phyloP scores from a whole-genome alignment of 176 grass and related monocot species.

The Oryza officinalis region DNA sequence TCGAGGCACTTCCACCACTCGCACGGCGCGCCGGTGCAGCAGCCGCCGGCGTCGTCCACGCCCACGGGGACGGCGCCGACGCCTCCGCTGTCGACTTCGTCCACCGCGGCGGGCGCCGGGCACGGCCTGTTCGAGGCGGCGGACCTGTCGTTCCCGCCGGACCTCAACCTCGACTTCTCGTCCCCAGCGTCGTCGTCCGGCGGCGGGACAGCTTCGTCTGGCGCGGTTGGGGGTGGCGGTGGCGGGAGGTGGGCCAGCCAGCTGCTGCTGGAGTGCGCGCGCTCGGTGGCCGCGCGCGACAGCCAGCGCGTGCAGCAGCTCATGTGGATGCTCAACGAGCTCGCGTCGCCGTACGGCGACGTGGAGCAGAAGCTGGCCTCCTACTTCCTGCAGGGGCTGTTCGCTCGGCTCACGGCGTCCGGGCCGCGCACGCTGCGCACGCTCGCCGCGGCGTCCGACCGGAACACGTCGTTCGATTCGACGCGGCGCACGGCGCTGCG shows the following conservation, averaged over 20 bases:
- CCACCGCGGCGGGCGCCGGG: slow-evolving; percentile 54
- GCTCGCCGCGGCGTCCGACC: slow-evolving; percentile 68
- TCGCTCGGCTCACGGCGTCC: slow-evolving; percentile 78
- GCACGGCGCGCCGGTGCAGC: slow-evolving; percentile 37
- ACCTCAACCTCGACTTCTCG: slow-evolving; percentile 95
- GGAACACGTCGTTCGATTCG: slow-evolving; percentile 87
- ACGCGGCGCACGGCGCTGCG: slow-evolving; percentile 82
- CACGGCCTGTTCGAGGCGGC: slow-evolving; percentile 73
- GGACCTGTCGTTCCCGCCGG: slow-evolving; percentile 79
- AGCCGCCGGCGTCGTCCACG: slow-evolving; percentile 54
- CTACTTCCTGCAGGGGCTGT: slow-evolving; percentile 87
- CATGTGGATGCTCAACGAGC: slow-evolving; percentile 99
- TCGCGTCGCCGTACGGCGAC: slow-evolving; percentile 93
- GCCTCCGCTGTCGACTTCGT: slow-evolving; percentile 60
- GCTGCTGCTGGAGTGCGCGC: slow-evolving; percentile 81
- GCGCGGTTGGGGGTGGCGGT: slow-evolving; percentile 16
- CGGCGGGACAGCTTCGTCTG: slow-evolving; percentile 36
- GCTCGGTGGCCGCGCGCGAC: slow-evolving; percentile 66
- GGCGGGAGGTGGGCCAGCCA: slow-evolving; percentile 65
- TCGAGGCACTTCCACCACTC: slow-evolving; percentile 74
- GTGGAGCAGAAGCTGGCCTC: slow-evolving; percentile 91
- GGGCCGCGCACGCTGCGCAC: slow-evolving; percentile 74
- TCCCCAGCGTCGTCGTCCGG: slow-evolving; percentile 79
- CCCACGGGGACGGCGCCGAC: slow-evolving; percentile 47
- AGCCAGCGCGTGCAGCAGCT: slow-evolving; percentile 96